Percentiles rank a stretch among this genome's conserved stretches.
phyloP scores from a whole-genome alignment of 805 yeast species.

The Lipomyces yamanashiensis region DNA sequence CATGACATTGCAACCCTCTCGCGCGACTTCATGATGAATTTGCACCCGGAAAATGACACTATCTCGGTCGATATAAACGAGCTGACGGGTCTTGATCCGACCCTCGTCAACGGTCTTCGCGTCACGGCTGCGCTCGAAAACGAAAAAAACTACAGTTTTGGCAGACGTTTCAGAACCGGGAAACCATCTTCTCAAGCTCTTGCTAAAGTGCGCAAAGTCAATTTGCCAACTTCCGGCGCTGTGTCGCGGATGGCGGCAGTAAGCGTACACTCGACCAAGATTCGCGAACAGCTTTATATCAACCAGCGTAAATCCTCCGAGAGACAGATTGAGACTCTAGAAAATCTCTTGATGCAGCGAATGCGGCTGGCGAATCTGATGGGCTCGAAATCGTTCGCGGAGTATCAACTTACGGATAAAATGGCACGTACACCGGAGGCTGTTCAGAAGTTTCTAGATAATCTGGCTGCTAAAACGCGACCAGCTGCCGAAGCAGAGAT shows the following conservation, averaged over 20 bases:
- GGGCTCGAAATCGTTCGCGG: slow-evolving; percentile 71
- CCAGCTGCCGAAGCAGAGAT: slow-evolving; percentile 67
- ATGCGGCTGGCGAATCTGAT: slow-evolving; percentile 72
- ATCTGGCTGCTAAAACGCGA: slow-evolving; percentile 57
- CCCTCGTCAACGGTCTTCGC: slow-evolving; percentile 27
- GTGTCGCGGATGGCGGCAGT: slow-evolving; percentile 68
- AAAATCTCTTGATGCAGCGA: slow-evolving; percentile 64
- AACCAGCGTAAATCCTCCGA: slow-evolving; percentile 68
- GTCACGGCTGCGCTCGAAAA: slow-evolving; percentile 10
- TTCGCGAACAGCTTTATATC: slow-evolving; percentile 75
- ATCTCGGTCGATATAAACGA: slow-evolving; percentile 43
- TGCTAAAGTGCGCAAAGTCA: slow-evolving; percentile 49
- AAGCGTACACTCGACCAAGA: slow-evolving; percentile 57
- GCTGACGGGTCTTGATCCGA: slow-evolving; percentile 41
- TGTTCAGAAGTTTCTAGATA: slow-evolving; percentile 69
- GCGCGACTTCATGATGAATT: slow-evolving; percentile 66
- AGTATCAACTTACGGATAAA: slow-evolving; percentile 83
- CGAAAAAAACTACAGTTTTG: slow-evolving; percentile 3
- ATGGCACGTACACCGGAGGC: slow-evolving; percentile 84
- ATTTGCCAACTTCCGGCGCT: slow-evolving; percentile 55
- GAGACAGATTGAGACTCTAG: slow-evolving; percentile 64
- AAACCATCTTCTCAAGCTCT: slow-evolving; percentile 15
- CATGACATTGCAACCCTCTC: slow-evolving; percentile 82
- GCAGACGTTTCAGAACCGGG: slow-evolving; percentile 22
- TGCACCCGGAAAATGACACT: slow-evolving; percentile 46